Base-by-base conservation (phyloP, 768 basidiomycete genomes). In the Candolleomyces eurysporus region DNA sequence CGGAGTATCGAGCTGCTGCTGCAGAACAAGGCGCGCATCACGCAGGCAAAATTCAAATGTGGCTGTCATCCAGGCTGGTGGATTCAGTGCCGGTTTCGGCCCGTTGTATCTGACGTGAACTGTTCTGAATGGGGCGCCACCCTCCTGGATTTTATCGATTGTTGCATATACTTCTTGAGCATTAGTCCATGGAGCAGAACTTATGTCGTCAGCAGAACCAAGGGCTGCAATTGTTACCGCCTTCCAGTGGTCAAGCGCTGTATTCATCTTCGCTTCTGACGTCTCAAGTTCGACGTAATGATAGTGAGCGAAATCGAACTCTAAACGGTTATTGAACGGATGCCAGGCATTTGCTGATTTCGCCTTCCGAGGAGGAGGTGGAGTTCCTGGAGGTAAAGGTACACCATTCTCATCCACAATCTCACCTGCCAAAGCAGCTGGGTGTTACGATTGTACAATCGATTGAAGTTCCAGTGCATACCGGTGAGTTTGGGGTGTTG, bases 31-130 rank as follows among this genome's bases (percentile, higher is more conserved):
- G 1, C 60, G 58, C 3, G 63, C 31, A 52, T 72, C 61, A 7
- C 66, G 64, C 0, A 61, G 61, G 58, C 64, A 67, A 1, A 72
- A 61, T 32, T 71, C 68, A 57, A 68, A 72, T 7, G 64, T 65
- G 36, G 62, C 19, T 8, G 61, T 66, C 68, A 71, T 72, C 71
- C 71, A 72, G 0, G 26, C 26, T 11, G 68, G 69, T 6, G 68
- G 58, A 7, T 59, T 40, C 10, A 63, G 66, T 7, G 26, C 16
- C 22, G 58, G 65, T 13, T 57, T 6, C 14, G 52, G 55, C 16
- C 70, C 67, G 5, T 48, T 31, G 45, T 68, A 69, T 22, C 60
- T 63, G 43, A 66, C 61, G 2, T 43, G 17, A 31, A 63, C 58
- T 4, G 66, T 67, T 2, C 52, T 7, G 32, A 66, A 69, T 21